Evolutionary conservation across 805 yeast genomes (phyloP), one percentile per base, ranked within the genome.

Genomic region (Sugiyamaella floridensis): DNA sequence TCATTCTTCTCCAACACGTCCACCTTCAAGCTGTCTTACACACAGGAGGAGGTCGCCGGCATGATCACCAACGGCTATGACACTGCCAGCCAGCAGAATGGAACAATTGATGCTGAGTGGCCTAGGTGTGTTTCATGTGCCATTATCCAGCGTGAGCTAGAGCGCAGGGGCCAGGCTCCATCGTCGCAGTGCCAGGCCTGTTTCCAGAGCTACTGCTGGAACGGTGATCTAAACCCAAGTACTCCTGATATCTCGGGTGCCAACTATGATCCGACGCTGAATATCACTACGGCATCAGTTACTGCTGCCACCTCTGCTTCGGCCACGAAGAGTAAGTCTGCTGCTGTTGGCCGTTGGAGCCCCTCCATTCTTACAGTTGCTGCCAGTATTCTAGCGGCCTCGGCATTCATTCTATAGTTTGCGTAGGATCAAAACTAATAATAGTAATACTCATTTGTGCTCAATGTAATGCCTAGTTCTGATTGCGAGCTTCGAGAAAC

Each of bases 101-200:
- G 79, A 20, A 83, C 95, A 12, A 63, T 82, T 20, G 95, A 86
- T 58, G 64, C 71, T 3, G 81, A 85, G 42, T 88, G 86, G 83
- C 71, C 78, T 43, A 77, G 81, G 6, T 88, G 96, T 72, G 76
- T 88, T 47, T 86, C 86, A 2, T 88, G 96, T 74, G 96, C 95
- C 9, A 77, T 88, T 45, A 75, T 87, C 54, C 83, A 87, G 71
- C 80, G 96, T 66, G 79, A 84, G 43, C 82, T 83, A 63, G 93
- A 87, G 69, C 76, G 89, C 64, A 68, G 74, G 37, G 82, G 82
- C 18, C 81, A 83, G 60, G 67, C 73, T 14, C 64, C 53, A n/a
- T 70, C 80, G n/a, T 81, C 75, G 1, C 88, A 85, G 63, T 89
- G 97, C 71, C 70, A 79, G 59, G 55, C 71, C 50, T 89, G 97